Percentiles rank a stretch among this genome's conserved stretches.
These are phyloP conservation scores for Grosmannia clavigera DNA, from an alignment of 2,329 filamentous ascomycete genomes.

Conservation along the genomic window DNA sequence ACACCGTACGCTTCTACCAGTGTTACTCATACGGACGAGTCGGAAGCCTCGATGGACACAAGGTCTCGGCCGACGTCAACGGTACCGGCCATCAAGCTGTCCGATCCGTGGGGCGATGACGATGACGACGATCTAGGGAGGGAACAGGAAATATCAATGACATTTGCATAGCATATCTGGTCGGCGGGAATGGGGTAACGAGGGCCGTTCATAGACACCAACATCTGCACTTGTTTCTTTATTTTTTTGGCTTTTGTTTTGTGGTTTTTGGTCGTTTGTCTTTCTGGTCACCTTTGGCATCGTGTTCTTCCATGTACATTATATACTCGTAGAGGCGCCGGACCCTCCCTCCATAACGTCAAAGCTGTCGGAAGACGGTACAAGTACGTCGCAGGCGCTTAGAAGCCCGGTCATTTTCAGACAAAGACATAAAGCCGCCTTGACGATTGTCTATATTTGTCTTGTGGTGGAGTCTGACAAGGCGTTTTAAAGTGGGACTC, in stretches of 20 bases:
- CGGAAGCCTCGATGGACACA: background rate
- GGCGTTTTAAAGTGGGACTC: background rate
- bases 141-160: slow-evolving; percentile 69
- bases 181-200: background rate
- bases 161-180: slow-evolving; percentile 48
- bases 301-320: too few species aligned
- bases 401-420: too few species aligned
- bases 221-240: background rate
- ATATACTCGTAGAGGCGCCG: too few species aligned
- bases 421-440: too few species aligned
- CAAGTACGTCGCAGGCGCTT: too few species aligned
- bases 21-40: background rate
- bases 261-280: background rate
- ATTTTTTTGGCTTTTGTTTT: too few species aligned
- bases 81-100: slow-evolving; percentile 34
- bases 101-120: slow-evolving; percentile 58
- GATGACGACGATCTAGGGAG: slow-evolving; percentile 52
- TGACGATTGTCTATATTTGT: background rate
- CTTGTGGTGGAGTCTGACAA: background rate
- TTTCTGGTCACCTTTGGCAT: too few species aligned
- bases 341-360: too few species aligned
- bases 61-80: slow-evolving; percentile 25
- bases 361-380: too few species aligned
- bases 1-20: background rate
- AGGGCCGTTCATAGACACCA: background rate